Evolutionary conservation across 495 filamentous ascomycete genomes (phyloP), one percentile per base, ranked within the genome.

Genomic region (Platismatia glauca): DNA sequence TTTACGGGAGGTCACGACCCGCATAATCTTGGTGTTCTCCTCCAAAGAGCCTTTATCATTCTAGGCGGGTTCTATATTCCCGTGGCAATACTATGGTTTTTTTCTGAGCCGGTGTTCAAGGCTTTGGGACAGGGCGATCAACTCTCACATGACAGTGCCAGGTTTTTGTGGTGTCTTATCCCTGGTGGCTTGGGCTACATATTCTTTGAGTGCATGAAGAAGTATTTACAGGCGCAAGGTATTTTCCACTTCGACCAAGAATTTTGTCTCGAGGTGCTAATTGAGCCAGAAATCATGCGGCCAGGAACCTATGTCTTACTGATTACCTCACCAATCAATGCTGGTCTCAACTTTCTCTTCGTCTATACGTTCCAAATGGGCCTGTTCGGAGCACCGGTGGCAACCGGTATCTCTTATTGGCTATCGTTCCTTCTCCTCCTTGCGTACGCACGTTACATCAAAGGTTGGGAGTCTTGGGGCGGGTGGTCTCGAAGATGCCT

Each of bases 131-230:
- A 96, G 70, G 86, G 90, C 62, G 82, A 89, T 52, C 82, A 86
- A 67, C 84, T 96, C 27, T 90, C 88, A 29, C 77, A 82, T 38
- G 82, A 91, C 56, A 89, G 86, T 57, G 86, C 89, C 9, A 79
- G 78, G 41, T 96, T 95, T 68, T 76, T 96, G 12, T 86, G 80
- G 16, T 86, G 82, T 60, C 77, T 96, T 34, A 89, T 92, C 22
- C 91, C 91, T 0, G 91, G 91, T 6, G 91, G 91, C 0, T 68
- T 96, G 55, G 91, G 91, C 3, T 96, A 96, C 72, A 85, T 96
- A 52, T 96, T 90, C 71, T 96, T 96, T 68, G 91, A 96, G 72
- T 76, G 84, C 16, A 86, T 90, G 83, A 96, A 96, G 74, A 96
- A 96, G 73, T 96, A 86, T 68, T 75, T 96, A 18, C 91, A 96